phyloP scores from a whole-genome alignment of 2,329 filamentous ascomycete genomes.

The Penicillium verrucosum region DNA sequence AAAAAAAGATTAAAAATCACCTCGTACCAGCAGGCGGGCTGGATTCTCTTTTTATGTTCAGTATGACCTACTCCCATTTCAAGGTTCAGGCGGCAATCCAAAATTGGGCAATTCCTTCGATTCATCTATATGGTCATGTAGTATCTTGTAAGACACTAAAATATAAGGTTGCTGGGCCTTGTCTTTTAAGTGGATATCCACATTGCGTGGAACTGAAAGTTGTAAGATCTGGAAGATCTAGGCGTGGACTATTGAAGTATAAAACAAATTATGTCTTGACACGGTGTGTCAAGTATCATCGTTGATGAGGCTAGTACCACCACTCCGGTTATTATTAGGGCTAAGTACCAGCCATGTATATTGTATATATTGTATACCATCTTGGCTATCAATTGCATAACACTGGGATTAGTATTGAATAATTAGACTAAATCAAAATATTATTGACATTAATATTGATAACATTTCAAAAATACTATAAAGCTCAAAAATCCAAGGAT shows the following conservation, averaged over 20 bases:
- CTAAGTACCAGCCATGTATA: not conserved
- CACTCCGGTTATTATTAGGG: not conserved
- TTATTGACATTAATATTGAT: not conserved
- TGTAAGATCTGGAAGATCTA: constrained; percentile 1
- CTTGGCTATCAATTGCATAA: not conserved
- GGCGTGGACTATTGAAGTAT: not conserved
- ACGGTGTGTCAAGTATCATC: too few species aligned
- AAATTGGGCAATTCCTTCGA: constrained; percentile 27
- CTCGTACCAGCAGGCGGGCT: constrained; percentile 34
- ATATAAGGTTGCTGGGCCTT: constrained; percentile 8
- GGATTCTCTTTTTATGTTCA: constrained; percentile 36
- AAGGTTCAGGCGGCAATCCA: constrained; percentile 34
- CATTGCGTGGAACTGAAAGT: constrained; percentile 1
- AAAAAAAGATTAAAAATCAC: constrained; percentile 38
- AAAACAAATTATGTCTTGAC: not conserved
- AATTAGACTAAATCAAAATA: too few species aligned
- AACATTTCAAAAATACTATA: too few species aligned
- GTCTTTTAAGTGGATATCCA: not conserved
- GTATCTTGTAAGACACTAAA: not conserved
- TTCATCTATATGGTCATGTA: constrained; percentile 1
- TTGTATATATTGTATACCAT: too few species aligned
- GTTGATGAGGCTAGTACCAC: not conserved
- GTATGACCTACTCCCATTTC: constrained; percentile 36
- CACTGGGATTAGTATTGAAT: not conserved
- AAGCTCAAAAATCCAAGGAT: not conserved